Percentiles rank a stretch among this genome's conserved stretches.
phyloP scores from a whole-genome alignment of 2,329 filamentous ascomycete species.

The Lecanosticta acicola region DNA sequence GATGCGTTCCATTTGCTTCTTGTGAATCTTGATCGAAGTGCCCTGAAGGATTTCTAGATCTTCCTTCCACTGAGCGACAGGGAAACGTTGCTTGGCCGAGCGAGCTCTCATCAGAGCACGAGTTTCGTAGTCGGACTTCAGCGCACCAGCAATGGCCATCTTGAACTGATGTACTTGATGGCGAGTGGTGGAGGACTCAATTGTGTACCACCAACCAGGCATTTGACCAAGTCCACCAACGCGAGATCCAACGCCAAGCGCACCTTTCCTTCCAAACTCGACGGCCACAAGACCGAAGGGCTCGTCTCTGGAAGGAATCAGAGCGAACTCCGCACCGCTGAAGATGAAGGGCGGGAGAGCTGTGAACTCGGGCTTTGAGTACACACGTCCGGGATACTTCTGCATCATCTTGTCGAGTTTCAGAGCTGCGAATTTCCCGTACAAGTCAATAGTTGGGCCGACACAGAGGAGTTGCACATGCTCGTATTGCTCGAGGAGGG shows the following conservation, averaged over 20 bases:
- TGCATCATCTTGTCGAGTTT: slow-evolving; percentile 61
- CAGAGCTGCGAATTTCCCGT: slow-evolving; percentile 61
- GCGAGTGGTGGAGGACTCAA: slow-evolving; percentile 58
- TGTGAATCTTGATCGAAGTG: slow-evolving; percentile 54
- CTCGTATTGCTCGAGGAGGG: slow-evolving; percentile 54
- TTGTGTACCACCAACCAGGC: slow-evolving; percentile 67
- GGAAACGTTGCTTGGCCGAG: slow-evolving; percentile 61
- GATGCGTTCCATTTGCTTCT: slow-evolving; percentile 42
- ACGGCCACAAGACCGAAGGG: slow-evolving; percentile 65
- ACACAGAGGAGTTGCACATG: slow-evolving; percentile 59
- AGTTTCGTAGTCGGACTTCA: slow-evolving; percentile 52
- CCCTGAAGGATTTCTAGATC: slow-evolving; percentile 58
- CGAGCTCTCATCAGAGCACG: slow-evolving; percentile 60
- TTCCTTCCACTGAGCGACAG: slow-evolving; percentile 61
- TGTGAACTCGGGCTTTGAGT: slow-evolving; percentile 64
- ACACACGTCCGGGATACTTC: slow-evolving; percentile 60
- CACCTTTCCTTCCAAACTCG: slow-evolving; percentile 63
- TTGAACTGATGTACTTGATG: slow-evolving; percentile 63
- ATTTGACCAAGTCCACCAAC: slow-evolving; percentile 65
- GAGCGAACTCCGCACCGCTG: slow-evolving; percentile 61
- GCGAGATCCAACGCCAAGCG: slow-evolving; percentile 59
- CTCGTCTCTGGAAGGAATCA: slow-evolving; percentile 64
- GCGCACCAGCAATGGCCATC: slow-evolving; percentile 55
- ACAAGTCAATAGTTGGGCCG: slow-evolving; percentile 62
- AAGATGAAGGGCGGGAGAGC: slow-evolving; percentile 62